These are phyloP conservation scores for Tricharina praecox DNA, from an alignment of 495 filamentous ascomycete genomes.

Conservation along the genomic window DNA sequence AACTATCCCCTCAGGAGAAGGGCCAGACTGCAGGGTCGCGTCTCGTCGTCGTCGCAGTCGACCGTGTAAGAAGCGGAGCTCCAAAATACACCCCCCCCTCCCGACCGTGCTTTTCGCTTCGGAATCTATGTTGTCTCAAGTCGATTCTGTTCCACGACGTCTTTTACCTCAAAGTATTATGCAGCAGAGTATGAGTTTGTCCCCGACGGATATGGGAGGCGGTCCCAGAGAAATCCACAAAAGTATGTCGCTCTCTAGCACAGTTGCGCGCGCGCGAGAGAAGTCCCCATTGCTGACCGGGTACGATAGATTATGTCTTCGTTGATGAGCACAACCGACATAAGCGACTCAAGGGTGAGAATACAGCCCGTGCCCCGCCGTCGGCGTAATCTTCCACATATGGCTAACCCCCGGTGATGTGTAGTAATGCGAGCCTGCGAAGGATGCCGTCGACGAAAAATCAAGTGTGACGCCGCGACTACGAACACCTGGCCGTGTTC, in stretches of 20 bases:
- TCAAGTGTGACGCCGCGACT: slow-evolving; percentile 95
- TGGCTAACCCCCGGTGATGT: not conserved
- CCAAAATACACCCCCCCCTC: not conserved
- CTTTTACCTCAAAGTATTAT: slow-evolving; percentile 23
- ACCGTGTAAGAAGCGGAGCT: too few species aligned
- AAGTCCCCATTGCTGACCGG: not conserved
- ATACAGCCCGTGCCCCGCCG: not conserved
- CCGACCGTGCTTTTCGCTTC: not conserved
- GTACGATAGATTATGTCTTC: slow-evolving; percentile 77
- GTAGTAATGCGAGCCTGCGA: slow-evolving; percentile 96
- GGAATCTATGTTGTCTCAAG: slow-evolving; percentile 22
- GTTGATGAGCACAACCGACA: slow-evolving; percentile 98
- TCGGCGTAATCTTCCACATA: not conserved
- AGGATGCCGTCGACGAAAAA: slow-evolving; percentile 76
- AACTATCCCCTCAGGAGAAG: too few species aligned
- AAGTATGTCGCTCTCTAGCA: slow-evolving; percentile 10
- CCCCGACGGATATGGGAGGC: slow-evolving; percentile 23
- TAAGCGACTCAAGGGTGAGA: slow-evolving; percentile 82
- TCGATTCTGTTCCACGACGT: slow-evolving; percentile 26
- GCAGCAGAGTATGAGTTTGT: slow-evolving; percentile 26
- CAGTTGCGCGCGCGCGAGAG: not conserved
- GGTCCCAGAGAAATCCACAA: slow-evolving; percentile 23
- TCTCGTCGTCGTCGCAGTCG: not conserved
- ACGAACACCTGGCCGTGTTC: slow-evolving; percentile 98
- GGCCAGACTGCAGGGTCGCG: not conserved